Evolutionary conservation across 306 rosid genomes (phyloP), one percentile per base, ranked within the genome.

Genomic region (Gleditsia sinensis): DNA sequence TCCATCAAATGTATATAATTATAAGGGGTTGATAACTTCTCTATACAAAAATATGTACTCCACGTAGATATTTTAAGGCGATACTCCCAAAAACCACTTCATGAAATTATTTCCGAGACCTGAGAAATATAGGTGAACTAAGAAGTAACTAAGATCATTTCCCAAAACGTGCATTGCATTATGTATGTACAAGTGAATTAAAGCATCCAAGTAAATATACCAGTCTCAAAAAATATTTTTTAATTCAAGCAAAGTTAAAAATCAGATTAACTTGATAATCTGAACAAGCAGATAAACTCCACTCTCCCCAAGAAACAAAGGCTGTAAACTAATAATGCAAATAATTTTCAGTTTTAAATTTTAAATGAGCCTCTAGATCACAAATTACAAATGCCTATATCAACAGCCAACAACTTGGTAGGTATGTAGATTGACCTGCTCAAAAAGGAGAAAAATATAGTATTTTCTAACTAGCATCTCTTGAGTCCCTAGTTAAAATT

Each of bases 251-350:
- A 74, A 59, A 45, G 51, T 71, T 24, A 51, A 49, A 19, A 33
- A 48, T 55, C 69, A 55, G 11, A 60, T 49, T 87, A 93, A 97
- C 97, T 94, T 94, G 78, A 94, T 94, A 64, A 94, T 94, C 87
- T 94, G 97, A 67, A 94, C 98, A 74, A 94, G 97, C 85, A 91
- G 98, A 84, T 94, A 96, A 42, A 94, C 97, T 51, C 98, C 98
- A 76, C 97, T 94, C 81, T 94, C 98, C 53, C 98, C 98, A 13
- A 97, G 98, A 82, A 94, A 94, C 43, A 94, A 86, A 48, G 98
- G 98, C 98, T 91, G 91, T 40, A n/a, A n/a, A n/a, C 9, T 64
- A 48, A 76, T 64, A 5, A 46, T n/a, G 13, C 2, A 12, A 46
- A 46, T n/a, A 46, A 12, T 4, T 3, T 16, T 46, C 25, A 72